Conservation (phyloP, 2,329 filamentous ascomycete genomes). For the Nemania diffusa region DNA sequence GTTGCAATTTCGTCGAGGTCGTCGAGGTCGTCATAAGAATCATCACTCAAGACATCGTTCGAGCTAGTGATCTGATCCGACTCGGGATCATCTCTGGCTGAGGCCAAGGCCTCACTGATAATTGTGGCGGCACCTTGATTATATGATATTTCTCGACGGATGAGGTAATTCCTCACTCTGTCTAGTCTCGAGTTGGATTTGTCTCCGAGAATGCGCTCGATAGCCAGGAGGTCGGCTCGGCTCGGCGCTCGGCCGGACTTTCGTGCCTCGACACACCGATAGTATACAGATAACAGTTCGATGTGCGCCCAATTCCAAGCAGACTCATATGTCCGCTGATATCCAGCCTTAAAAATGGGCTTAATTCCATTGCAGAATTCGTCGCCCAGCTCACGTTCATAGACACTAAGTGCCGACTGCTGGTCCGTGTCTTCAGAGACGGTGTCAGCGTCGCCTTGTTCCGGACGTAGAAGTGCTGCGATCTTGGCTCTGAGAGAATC, state of each 20-base stretch:
- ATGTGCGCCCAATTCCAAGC: constrained; percentile 10
- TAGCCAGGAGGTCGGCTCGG: not conserved
- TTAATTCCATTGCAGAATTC: constrained; percentile 3
- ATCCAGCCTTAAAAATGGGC: not conserved
- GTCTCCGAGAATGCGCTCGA: not conserved
- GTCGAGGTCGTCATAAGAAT: constrained; percentile 1
- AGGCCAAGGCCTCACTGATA: not conserved
- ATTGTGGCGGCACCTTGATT: not conserved
- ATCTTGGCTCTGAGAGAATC: constrained; percentile 3
- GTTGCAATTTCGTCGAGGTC: not conserved
- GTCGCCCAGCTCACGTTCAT: constrained; percentile 5
- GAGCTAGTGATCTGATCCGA: not conserved
- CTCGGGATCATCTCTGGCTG: not conserved
- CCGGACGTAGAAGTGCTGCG: not conserved
- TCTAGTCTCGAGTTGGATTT: constrained; percentile 6
- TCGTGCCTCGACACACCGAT: constrained; percentile 1
- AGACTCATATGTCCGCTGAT: constrained; percentile 3
- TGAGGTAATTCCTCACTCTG: not conserved
- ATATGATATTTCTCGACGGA: not conserved
- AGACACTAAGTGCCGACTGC: not conserved
- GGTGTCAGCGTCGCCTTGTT: not conserved
- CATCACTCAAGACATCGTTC: not conserved
- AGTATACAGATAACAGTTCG: constrained; percentile 6
- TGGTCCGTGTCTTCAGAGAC: not conserved
- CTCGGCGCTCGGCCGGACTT: not conserved